These are phyloP conservation scores for Aspergillus egyptiacus DNA, from an alignment of 495 filamentous ascomycete species.

Conservation along the genomic window DNA sequence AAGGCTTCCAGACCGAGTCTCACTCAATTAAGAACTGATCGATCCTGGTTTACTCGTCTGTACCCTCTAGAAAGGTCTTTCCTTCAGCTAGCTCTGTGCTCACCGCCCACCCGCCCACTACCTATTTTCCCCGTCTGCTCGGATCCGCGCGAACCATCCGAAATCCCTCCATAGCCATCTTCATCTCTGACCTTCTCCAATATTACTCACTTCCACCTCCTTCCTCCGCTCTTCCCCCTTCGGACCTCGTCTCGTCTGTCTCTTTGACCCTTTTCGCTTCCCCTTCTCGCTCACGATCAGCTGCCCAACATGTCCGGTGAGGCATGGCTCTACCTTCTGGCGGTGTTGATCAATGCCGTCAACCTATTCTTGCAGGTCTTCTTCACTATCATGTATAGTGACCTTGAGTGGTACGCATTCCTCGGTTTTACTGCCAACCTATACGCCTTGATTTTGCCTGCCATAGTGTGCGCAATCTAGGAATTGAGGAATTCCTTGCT, in stretches of 20 bases:
- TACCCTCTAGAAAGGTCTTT: background rate
- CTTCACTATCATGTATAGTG: conserved; percentile 99
- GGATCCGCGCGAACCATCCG: conserved; percentile 11
- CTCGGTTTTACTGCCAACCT: background rate
- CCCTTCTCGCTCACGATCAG: background rate
- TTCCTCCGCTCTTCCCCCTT: conserved; percentile 3
- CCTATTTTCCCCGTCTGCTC: conserved; percentile 15
- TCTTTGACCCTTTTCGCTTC: conserved; percentile 8
- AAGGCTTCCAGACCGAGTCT: background rate
- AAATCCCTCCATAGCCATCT: conserved; percentile 3
- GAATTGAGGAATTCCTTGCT: conserved; percentile 10
- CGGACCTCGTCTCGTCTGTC: conserved; percentile 1
- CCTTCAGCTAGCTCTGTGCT: conserved; percentile 1
- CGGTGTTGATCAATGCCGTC: conserved; percentile 99
- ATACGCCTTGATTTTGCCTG: too few relatives aligned
- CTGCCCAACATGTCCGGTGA: conserved; percentile 86
- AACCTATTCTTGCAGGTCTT: conserved; percentile 99
- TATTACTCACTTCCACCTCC: conserved; percentile 11
- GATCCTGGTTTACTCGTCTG: background rate
- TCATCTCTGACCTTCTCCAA: conserved; percentile 3
- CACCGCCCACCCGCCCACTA: conserved; percentile 17
- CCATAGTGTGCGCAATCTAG: background rate
- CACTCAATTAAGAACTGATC: background rate
- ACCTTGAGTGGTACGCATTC: conserved; percentile 82
- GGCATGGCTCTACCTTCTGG: conserved; percentile 97